A percentile compares a stretch with the other conserved stretches of the same genome.
Evolutionary conservation across 192 early-diverging fungal genomes (phyloP).

Genomic region (Backusella morwellensis): DNA sequence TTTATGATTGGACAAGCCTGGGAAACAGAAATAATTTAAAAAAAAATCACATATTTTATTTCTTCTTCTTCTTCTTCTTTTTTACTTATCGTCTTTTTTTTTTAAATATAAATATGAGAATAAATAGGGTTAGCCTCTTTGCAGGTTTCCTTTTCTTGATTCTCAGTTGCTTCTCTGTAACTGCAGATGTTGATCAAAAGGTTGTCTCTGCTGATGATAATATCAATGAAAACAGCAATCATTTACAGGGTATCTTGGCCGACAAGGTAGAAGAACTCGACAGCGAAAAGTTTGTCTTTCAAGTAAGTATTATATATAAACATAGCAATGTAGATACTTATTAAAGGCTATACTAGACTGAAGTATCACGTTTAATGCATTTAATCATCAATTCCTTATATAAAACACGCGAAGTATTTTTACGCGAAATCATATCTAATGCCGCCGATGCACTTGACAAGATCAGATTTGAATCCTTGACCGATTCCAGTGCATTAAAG

Average conservation of each 20-base stretch:
- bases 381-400: constrained; percentile 97
- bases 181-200: constrained; percentile 3
- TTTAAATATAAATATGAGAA: not conserved
- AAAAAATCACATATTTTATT: not conserved
- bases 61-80: constrained; percentile 1
- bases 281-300: constrained; percentile 33
- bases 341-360: constrained; percentile 55
- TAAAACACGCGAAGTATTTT: constrained; percentile 94
- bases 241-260: not conserved
- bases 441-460: constrained; percentile 97
- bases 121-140: constrained; percentile 4
- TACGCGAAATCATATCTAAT: constrained; percentile 96
- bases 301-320: constrained; percentile 18
- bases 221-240: not conserved
- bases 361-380: constrained; percentile 88
- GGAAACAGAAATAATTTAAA: not conserved
- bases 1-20: constrained; percentile 3
- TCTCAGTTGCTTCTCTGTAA: not conserved
- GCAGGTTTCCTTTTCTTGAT: not conserved
- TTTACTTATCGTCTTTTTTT: not conserved
- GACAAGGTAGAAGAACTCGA: constrained; percentile 22
- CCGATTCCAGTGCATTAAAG: constrained; percentile 60
- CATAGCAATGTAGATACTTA: not conserved
- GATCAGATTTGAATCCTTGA: constrained; percentile 79
- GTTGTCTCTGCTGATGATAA: not conserved